These are phyloP conservation scores for Blastobotrys chiropterorum DNA, from an alignment of 805 yeast species.

Conservation along the genomic window DNA sequence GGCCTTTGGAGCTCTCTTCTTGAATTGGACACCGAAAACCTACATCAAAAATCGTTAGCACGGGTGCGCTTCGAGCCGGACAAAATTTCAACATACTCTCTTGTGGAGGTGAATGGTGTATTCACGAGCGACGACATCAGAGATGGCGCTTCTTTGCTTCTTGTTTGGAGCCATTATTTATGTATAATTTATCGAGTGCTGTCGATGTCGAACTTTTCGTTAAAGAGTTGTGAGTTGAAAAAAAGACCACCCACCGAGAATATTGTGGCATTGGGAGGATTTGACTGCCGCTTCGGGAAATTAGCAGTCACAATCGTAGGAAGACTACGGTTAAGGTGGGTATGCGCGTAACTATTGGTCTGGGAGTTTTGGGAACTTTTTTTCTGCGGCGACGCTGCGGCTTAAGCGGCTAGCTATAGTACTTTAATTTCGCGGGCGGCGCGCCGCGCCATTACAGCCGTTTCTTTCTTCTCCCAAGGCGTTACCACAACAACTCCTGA, in stretches of 20 bases:
- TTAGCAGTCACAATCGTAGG: neutral
- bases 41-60: neutral
- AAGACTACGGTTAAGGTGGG: no score
- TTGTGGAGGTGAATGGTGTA: conserved; percentile 99
- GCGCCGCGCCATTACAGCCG: neutral
- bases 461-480: neutral
- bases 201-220: conserved; percentile 6
- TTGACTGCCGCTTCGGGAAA: neutral
- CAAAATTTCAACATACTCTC: conserved; percentile 63
- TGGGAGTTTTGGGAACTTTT: no score
- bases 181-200: conserved; percentile 12
- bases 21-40: conserved; percentile 91
- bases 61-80: neutral
- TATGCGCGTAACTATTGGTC: no score
- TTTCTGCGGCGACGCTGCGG: no score
- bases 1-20: conserved; percentile 99
- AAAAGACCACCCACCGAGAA: neutral
- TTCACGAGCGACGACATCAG: conserved; percentile 99
- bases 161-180: conserved; percentile 37
- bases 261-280: neutral
- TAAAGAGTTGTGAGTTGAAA: neutral
- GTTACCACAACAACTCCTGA: neutral
- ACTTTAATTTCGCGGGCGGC: neutral
- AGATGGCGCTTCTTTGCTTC: conserved; percentile 63
- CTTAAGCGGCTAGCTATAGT: no score